These are phyloP conservation scores for Tripterygium wilfordii DNA, from an alignment of 177 flowering plant species.

Conservation along the genomic window DNA sequence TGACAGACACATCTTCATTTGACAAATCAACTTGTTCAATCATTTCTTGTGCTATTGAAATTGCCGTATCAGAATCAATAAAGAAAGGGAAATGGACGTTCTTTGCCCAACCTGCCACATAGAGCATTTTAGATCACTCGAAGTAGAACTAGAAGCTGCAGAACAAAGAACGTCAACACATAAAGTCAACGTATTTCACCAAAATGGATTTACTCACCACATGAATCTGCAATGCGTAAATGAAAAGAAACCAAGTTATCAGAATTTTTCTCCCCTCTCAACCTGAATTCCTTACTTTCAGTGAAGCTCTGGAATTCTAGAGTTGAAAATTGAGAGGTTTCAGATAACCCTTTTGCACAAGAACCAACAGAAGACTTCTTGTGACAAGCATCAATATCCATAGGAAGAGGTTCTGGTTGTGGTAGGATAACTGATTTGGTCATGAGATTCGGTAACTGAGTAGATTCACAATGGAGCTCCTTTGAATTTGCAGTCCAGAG, in stretches of 20 bases:
- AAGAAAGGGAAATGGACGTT: slow-evolving; percentile 38
- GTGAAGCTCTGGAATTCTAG: slow-evolving; percentile 29
- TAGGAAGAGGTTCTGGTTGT: slow-evolving; percentile 22
- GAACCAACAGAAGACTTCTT: slow-evolving; percentile 21
- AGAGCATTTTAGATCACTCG: neutral
- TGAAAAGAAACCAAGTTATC: slow-evolving; percentile 31
- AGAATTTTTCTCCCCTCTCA: slow-evolving; percentile 32
- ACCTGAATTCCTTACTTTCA: slow-evolving; percentile 28
- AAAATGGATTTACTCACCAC: slow-evolving; percentile 15
- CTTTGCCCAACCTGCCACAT: slow-evolving; percentile 27
- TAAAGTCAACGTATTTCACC: too few species aligned
- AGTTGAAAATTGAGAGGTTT: slow-evolving; percentile 12
- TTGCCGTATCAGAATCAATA: slow-evolving; percentile 39
- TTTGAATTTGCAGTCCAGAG: slow-evolving; percentile 21
- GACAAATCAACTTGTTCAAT: slow-evolving; percentile 41
- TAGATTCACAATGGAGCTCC: slow-evolving; percentile 19
- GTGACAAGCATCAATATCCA: slow-evolving; percentile 35
- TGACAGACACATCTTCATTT: slow-evolving; percentile 34
- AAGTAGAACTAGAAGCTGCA: too few species aligned
- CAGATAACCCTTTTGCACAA: slow-evolving; percentile 17
- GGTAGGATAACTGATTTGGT: slow-evolving; percentile 5
- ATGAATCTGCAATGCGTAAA: slow-evolving; percentile 31
- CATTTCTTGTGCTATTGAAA: slow-evolving; percentile 41
- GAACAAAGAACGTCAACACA: too few species aligned
- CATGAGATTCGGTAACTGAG: slow-evolving; percentile 12